A percentile compares a stretch with the other conserved stretches of the same genome.
Evolutionary conservation across 148 eudicot genomes (phyloP).

Genomic region (Rhododendron ferrugineum): DNA sequence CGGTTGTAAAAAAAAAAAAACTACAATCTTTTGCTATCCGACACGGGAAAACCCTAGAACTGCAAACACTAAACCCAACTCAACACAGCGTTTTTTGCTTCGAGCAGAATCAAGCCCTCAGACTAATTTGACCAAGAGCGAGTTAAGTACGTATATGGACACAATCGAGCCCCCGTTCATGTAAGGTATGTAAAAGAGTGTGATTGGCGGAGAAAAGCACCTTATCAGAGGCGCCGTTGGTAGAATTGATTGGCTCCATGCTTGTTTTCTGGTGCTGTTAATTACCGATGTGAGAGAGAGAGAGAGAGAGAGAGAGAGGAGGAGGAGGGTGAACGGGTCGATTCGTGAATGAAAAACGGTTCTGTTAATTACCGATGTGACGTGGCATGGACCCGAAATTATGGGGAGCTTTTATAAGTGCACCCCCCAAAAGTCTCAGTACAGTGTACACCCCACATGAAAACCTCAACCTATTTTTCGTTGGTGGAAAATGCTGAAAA

Average conservation of each 20-base stretch:
- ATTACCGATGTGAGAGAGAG: background rate
- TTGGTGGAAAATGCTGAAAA: too few species aligned
- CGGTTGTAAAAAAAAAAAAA: too few species aligned
- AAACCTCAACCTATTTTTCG: too few species aligned
- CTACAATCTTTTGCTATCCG: background rate
- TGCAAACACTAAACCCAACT: background rate
- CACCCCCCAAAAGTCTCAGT: too few species aligned
- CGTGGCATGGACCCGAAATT: too few species aligned
- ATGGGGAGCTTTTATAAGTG: too few species aligned
- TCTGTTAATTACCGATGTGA: too few species aligned
- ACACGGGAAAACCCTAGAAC: background rate
- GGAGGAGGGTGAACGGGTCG: background rate
- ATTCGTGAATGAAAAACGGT: background rate
- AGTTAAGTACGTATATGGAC: background rate
- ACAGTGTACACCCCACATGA: too few species aligned
- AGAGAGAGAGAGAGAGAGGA: background rate
- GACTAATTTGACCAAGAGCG: background rate
- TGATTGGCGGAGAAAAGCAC: background rate
- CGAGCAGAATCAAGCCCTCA: background rate
- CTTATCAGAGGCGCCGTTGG: constrained; percentile 23
- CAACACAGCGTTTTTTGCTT: background rate
- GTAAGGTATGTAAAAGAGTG: background rate
- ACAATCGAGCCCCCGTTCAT: background rate
- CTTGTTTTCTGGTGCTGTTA: background rate
- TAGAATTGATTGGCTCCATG: constrained; percentile 23